phyloP scores from a whole-genome alignment of 176 grass and related monocot genomes.

The Oryza glumipatula region DNA sequence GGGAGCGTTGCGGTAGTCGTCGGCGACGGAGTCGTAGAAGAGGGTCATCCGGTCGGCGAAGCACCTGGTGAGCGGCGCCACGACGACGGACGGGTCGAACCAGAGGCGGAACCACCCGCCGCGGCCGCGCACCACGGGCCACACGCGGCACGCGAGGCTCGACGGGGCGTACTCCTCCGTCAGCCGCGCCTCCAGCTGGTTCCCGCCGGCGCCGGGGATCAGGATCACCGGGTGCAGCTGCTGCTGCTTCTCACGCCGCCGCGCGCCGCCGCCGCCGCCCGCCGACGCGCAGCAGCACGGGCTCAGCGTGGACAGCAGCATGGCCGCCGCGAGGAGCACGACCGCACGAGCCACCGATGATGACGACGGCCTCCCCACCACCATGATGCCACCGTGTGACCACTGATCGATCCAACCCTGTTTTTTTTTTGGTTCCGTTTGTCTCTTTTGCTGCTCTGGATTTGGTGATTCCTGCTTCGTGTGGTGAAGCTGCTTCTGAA shows the following conservation, averaged over 20 bases:
- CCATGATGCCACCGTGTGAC: not conserved
- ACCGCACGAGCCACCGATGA: not conserved
- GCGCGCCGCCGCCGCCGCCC: not conserved
- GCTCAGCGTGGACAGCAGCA: constrained; percentile 32
- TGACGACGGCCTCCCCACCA: not conserved
- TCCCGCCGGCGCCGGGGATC: constrained; percentile 80
- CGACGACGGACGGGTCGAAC: constrained; percentile 80
- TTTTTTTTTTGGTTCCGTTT: not conserved
- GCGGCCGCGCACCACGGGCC: constrained; percentile 37
- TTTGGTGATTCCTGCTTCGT: constrained; percentile 40
- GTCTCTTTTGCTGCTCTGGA: constrained; percentile 28
- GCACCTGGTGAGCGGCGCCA: constrained; percentile 66
- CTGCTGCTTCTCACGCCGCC: not conserved
- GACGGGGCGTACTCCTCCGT: constrained; percentile 69
- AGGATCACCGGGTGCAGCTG: constrained; percentile 71
- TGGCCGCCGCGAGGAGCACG: not conserved
- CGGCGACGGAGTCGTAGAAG: constrained; percentile 51
- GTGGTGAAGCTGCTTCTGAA: constrained; percentile 33
- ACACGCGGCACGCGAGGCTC: constrained; percentile 61
- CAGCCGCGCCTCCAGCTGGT: constrained; percentile 87
- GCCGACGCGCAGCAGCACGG: constrained; percentile 25
- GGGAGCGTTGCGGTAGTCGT: constrained; percentile 80
- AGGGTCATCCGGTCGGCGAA: constrained; percentile 80
- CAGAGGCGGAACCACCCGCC: constrained; percentile 85
- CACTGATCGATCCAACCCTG: not conserved